Percentiles rank a stretch among this genome's conserved stretches.
Evolutionary conservation across 2,329 filamentous ascomycete species (phyloP).

Genomic region (Rutstroemia sp.): DNA sequence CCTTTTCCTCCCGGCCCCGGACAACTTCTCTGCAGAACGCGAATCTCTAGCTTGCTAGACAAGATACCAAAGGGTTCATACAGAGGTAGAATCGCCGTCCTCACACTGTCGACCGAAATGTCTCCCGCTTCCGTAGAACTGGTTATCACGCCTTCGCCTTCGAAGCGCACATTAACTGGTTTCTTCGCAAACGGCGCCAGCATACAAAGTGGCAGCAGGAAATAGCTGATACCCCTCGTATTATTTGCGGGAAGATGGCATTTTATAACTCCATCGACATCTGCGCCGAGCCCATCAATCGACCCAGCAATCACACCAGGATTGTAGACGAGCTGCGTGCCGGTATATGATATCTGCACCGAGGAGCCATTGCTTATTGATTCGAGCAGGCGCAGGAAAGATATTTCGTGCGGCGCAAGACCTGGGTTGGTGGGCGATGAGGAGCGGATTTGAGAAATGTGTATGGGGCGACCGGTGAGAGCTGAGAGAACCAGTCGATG

Average conservation of each 20-base stretch:
- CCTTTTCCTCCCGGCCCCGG: slow-evolving; percentile 66
- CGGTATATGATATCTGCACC: slow-evolving; percentile 94
- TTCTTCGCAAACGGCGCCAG: slow-evolving; percentile 90
- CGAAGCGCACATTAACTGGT: slow-evolving; percentile 82
- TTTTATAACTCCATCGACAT: slow-evolving; percentile 58
- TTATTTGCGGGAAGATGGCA: slow-evolving; percentile 74
- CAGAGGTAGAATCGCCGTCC: slow-evolving; percentile 84
- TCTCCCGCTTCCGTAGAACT: slow-evolving; percentile 77
- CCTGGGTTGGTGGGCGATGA: slow-evolving; percentile 80
- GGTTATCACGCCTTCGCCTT: slow-evolving; percentile 88
- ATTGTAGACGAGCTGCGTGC: slow-evolving; percentile 85
- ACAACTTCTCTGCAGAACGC: slow-evolving; percentile 74
- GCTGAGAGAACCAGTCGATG: slow-evolving; percentile 85
- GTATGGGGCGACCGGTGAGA: slow-evolving; percentile 79
- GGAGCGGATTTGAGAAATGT: slow-evolving; percentile 89
- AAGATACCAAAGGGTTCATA: slow-evolving; percentile 85
- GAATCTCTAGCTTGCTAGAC: slow-evolving; percentile 71
- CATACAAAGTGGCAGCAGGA: slow-evolving; percentile 80
- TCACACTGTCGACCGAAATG: slow-evolving; percentile 85
- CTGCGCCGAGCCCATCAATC: slow-evolving; percentile 61
- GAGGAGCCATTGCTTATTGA: slow-evolving; percentile 89
- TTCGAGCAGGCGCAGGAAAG: slow-evolving; percentile 90
- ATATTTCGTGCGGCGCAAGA: slow-evolving; percentile 87
- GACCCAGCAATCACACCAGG: slow-evolving; percentile 88
- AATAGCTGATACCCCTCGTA: slow-evolving; percentile 81